Percentiles rank a stretch among this genome's conserved stretches.
Conservation (phyloP, 495 filamentous ascomycete genomes). For the Penicillium macrosclerotiorum region DNA sequence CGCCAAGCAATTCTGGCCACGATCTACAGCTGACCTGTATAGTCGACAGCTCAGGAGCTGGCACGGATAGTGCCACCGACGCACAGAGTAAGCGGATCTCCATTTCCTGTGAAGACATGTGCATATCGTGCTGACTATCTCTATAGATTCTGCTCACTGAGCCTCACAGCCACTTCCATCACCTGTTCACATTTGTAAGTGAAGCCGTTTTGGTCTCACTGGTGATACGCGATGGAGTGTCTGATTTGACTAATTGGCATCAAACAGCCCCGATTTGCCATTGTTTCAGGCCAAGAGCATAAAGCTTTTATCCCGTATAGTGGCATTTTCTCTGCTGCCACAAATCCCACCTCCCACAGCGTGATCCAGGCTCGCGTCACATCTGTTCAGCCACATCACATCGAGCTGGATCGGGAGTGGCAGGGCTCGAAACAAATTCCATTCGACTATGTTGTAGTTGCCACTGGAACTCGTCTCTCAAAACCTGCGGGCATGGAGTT, state of each 20-base stretch:
- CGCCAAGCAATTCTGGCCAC: not conserved
- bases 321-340: conserved; percentile 31
- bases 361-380: conserved; percentile 44
- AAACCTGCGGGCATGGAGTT: conserved; percentile 45
- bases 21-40: conserved; percentile 3
- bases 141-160: conserved; percentile 47
- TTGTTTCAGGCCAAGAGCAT: conserved; percentile 48
- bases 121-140: not conserved
- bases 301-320: conserved; percentile 57
- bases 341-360: conserved; percentile 32
- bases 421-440: conserved; percentile 39
- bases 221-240: not conserved
- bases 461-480: conserved; percentile 46
- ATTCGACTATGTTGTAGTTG: conserved; percentile 47
- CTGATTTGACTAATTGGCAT: no score
- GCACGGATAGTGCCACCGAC: conserved; percentile 36
- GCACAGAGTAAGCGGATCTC: conserved; percentile 22
- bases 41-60: conserved; percentile 39
- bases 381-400: conserved; percentile 33
- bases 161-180: conserved; percentile 53
- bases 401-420: conserved; percentile 49
- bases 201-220: not conserved
- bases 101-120: not conserved
- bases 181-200: conserved; percentile 53
- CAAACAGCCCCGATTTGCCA: conserved; percentile 55